phyloP scores from a whole-genome alignment of 768 basidiomycete species.

The Gautieria morchelliformis region DNA sequence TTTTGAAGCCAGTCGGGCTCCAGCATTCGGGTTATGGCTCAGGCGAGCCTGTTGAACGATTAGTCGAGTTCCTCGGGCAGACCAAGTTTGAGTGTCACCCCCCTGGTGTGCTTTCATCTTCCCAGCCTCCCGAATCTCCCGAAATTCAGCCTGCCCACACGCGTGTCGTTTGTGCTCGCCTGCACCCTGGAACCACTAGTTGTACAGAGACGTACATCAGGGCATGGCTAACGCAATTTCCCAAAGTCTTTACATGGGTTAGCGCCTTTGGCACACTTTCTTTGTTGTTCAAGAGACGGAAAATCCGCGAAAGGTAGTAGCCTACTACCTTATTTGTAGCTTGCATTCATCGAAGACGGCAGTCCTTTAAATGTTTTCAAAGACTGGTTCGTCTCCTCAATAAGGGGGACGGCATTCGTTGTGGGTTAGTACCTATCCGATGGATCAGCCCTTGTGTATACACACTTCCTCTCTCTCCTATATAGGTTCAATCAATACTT shows the following conservation, averaged over 20 bases:
- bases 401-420: not conserved
- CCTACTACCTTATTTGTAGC: not conserved
- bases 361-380: not conserved
- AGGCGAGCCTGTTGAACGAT: not conserved
- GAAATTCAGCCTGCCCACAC: not conserved
- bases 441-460: too few species aligned
- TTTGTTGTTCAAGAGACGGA: not conserved
- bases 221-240: not conserved
- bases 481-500: conserved; percentile 3
- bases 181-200: not conserved
- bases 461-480: not conserved
- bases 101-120: not conserved
- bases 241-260: not conserved
- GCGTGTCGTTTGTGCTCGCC: conserved; percentile 1
- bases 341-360: not conserved
- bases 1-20: not conserved
- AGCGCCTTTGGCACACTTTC: not conserved
- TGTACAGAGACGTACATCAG: not conserved
- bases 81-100: not conserved
- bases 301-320: not conserved
- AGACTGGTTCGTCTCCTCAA: not conserved
- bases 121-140: not conserved
- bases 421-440: not conserved
- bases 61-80: not conserved
- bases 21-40: conserved; percentile 3